phyloP scores from a whole-genome alignment of 2,329 filamentous ascomycete species.

The Chaetomium sp. region DNA sequence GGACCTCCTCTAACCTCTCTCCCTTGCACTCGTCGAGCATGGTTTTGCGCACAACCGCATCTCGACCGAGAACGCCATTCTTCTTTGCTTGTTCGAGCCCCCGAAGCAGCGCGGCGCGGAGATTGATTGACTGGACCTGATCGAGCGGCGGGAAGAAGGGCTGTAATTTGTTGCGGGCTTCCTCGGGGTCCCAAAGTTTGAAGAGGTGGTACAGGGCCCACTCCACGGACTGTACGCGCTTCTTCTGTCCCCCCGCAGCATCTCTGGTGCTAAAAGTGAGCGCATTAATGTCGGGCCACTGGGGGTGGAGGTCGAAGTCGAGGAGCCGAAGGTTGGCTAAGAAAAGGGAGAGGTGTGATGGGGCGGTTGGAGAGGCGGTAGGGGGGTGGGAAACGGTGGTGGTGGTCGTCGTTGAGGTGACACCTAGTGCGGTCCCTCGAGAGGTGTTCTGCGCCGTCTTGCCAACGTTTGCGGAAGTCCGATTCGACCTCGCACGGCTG shows the following conservation, averaged over 20 bases:
- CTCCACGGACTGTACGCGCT: constrained; percentile 79
- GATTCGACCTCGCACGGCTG: constrained; percentile 35
- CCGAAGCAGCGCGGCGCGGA: constrained; percentile 81
- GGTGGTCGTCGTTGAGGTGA: constrained; percentile 7
- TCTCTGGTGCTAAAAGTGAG: constrained; percentile 71
- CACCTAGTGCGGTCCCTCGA: constrained; percentile 12
- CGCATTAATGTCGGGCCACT: constrained; percentile 77
- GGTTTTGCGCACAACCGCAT: constrained; percentile 82
- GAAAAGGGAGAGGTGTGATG: constrained; percentile 66
- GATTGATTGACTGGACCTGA: constrained; percentile 85
- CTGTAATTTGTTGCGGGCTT: constrained; percentile 79
- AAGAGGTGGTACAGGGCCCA: constrained; percentile 92
- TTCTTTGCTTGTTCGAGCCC: constrained; percentile 85
- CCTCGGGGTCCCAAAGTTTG: constrained; percentile 75
- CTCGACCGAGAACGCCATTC: constrained; percentile 76
- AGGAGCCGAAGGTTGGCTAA: constrained; percentile 82
- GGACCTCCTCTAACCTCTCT: constrained; percentile 82
- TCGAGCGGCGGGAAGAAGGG: constrained; percentile 91
- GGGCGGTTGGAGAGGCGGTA: constrained; percentile 34
- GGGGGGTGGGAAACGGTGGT: constrained; percentile 13
- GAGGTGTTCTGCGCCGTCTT: constrained; percentile 22
- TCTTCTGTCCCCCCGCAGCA: constrained; percentile 73
- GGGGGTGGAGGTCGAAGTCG: constrained; percentile 71
- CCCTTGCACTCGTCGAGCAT: constrained; percentile 97
- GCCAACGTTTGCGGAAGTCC: constrained; percentile 31